A percentile compares a stretch with the other conserved stretches of the same genome.
These are phyloP conservation scores for Colletotrichum spaethianum DNA, from an alignment of 2,329 filamentous ascomycete species.

Conservation along the genomic window DNA sequence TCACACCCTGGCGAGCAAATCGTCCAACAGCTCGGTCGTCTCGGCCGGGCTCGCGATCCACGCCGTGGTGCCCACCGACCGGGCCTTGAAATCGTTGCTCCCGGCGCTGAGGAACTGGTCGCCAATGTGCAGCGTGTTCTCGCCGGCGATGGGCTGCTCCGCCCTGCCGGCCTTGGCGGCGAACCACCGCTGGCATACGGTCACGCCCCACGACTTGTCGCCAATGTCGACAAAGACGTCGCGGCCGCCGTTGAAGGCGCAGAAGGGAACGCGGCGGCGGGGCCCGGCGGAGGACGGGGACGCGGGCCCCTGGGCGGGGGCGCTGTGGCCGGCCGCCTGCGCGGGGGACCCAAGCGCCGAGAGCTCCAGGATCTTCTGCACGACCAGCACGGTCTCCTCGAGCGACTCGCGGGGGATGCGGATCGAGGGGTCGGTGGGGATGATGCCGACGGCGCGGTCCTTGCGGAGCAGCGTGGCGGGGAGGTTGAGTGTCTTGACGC, in stretches of 20 bases:
- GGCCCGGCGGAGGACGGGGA: background rate
- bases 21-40: conserved; percentile 90
- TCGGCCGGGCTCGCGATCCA: conserved; percentile 96
- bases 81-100: conserved; percentile 96
- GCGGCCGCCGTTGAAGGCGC: conserved; percentile 97
- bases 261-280: conserved; percentile 79
- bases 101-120: conserved; percentile 97
- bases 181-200: conserved; percentile 93
- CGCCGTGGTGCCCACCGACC: conserved; percentile 91
- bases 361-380: conserved; percentile 92
- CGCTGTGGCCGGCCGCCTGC: conserved; percentile 43
- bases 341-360: conserved; percentile 64
- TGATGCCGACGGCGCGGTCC: conserved; percentile 86
- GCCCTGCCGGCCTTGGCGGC: conserved; percentile 62
- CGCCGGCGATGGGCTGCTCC: conserved; percentile 73
- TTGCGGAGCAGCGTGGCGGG: conserved; percentile 88
- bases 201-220: conserved; percentile 96
- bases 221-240: conserved; percentile 99
- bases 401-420: conserved; percentile 89
- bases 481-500: conserved; percentile 83
- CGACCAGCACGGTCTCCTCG: conserved; percentile 95
- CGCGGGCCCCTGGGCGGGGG: conserved; percentile 36
- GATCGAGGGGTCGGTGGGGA: conserved; percentile 73
- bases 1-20: conserved; percentile 74
- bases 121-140: conserved; percentile 91